A percentile compares a stretch with the other conserved stretches of the same genome.
Conservation (phyloP, 371 early-diverging fungal genomes). For the Dinochytrium kinnereticum region DNA sequence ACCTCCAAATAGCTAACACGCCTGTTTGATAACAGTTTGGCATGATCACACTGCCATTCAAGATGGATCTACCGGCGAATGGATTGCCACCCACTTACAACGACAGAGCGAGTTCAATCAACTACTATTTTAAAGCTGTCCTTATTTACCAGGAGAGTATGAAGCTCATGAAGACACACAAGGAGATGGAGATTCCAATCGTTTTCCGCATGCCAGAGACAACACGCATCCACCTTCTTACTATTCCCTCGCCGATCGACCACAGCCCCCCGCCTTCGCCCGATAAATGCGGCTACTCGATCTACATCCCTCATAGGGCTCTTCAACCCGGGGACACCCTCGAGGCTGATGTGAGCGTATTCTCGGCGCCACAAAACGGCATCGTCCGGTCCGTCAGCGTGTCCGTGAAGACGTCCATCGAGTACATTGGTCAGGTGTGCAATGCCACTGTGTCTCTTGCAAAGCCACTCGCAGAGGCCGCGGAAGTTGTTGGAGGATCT, state of each 20-base stretch:
- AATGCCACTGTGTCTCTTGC: not conserved
- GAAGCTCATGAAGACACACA: slow-evolving; percentile 26
- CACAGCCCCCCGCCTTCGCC: slow-evolving; percentile 13
- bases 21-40: slow-evolving; percentile 4
- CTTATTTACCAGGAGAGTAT: slow-evolving; percentile 31
- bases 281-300: slow-evolving; percentile 25
- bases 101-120: slow-evolving; percentile 20
- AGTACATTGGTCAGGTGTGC: not conserved
- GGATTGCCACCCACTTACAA: slow-evolving; percentile 28
- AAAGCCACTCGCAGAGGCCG: slow-evolving; percentile 16
- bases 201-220: slow-evolving; percentile 27
- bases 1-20: not conserved
- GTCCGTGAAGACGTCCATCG: slow-evolving; percentile 17
- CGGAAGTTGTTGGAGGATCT: slow-evolving; percentile 11
- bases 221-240: slow-evolving; percentile 16
- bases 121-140: slow-evolving; percentile 23
- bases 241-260: slow-evolving; percentile 11
- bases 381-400: slow-evolving; percentile 23
- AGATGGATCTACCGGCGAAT: slow-evolving; percentile 19
- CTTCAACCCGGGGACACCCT: slow-evolving; percentile 21
- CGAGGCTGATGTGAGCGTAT: slow-evolving; percentile 22
- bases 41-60: slow-evolving; percentile 28
- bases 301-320: slow-evolving; percentile 18
- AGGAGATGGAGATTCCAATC: slow-evolving; percentile 27
- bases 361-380: slow-evolving; percentile 14